Base-by-base conservation (phyloP, 2,329 filamentous ascomycete genomes). In the Colletotrichum sublineola region DNA sequence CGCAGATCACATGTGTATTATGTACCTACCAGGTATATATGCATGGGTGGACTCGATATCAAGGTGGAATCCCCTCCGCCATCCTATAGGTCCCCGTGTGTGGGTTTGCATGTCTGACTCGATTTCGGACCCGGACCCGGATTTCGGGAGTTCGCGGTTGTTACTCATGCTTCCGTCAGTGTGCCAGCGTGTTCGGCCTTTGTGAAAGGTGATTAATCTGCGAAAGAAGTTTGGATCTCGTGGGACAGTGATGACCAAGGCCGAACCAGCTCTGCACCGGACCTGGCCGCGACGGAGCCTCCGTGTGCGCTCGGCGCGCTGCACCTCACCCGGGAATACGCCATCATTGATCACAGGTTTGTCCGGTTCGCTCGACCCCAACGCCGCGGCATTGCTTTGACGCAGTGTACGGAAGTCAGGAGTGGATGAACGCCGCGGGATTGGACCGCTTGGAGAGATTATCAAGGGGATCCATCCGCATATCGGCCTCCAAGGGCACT, bases 121-220 rank as follows among this genome's bases (percentile, higher is more conserved):
- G 18, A 24, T 20, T 46, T 60, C 57, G 46, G 69, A 53, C 36
- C 60, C 60, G 46, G 52, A 44, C 50, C 50, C 65, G 65, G 58
- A 63, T 46, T 40, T 60, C 53, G 69, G 58, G 64, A 40, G 24
- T 38, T 53, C 52, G 50, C 33, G 53, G 60, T 33, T 14, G 12
- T 55, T 56, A 48, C 53, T 57, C 29, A 20, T 38, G 55, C 29
- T 50, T 4, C 48, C 24, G 55, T 67, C 55, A 56, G 68, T 67
- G 67, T 62, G 62, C 20, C 5, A 29, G 12, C 29, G 57, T 38
- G 65, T 65, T 63, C 58, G 58, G 66, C 14, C 57, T 55, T 64
- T 40, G 12, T 60, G 65, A 64, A 24, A 60, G 38, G 38, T 68
- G 40, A 60, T 50, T 56, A 56, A 68, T 69, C 44, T 31, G 46